Percentiles rank a stretch among this genome's conserved stretches.
Evolutionary conservation across 495 filamentous ascomycete genomes (phyloP).

Genomic region (Penicillium diatomitis): DNA sequence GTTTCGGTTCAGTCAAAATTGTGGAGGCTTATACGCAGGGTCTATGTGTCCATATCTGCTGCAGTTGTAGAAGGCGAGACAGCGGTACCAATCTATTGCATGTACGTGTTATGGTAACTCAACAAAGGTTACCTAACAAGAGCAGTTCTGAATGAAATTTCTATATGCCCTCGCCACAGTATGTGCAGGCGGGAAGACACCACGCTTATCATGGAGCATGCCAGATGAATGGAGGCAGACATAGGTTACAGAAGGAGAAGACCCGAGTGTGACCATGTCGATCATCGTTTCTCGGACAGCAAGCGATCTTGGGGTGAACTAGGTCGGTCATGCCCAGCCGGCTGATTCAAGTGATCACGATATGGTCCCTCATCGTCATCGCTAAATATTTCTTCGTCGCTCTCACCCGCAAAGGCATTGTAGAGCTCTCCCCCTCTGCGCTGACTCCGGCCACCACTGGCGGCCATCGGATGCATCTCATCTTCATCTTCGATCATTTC

Average conservation of each 20-base stretch:
- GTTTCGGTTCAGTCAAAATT: too few species aligned
- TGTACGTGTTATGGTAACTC: too few species aligned
- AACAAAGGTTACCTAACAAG: too few species aligned
- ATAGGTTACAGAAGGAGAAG: background rate
- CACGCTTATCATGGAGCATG: constrained; percentile 3
- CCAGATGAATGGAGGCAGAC: constrained; percentile 4
- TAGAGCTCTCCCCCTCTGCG: constrained; percentile 78
- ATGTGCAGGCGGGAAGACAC: background rate
- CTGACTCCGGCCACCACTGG: constrained; percentile 26
- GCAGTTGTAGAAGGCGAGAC: too few species aligned
- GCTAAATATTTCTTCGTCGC: constrained; percentile 60
- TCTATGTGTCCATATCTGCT: too few species aligned
- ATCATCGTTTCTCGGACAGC: constrained; percentile 14
- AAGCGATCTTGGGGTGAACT: constrained; percentile 10
- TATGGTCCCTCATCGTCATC: constrained; percentile 43
- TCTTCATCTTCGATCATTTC: constrained; percentile 85
- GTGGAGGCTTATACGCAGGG: too few species aligned
- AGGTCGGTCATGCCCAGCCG: constrained; percentile 12
- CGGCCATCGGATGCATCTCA: constrained; percentile 47
- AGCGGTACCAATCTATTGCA: too few species aligned
- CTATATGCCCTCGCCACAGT: too few species aligned
- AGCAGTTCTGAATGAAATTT: too few species aligned
- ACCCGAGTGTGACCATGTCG: constrained; percentile 4
- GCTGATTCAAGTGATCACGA: constrained; percentile 23
- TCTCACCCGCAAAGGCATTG: constrained; percentile 81